Conservation (phyloP, 495 filamentous ascomycete genomes). For the Tuber melanosporum region DNA sequence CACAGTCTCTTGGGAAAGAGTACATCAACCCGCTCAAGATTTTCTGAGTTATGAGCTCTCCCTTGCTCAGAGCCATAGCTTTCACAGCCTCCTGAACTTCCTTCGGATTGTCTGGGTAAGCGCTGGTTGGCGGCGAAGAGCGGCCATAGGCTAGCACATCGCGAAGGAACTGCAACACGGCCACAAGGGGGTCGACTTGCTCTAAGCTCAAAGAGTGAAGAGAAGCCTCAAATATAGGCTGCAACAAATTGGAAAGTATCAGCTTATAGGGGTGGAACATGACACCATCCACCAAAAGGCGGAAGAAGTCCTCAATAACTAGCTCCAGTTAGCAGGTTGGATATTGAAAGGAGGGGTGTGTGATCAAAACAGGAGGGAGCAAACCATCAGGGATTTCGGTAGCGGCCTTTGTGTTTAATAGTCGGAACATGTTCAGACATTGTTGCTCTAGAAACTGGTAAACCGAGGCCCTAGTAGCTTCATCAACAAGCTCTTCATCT, state of each 20-base stretch:
- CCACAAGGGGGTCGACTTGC: constrained; percentile 81
- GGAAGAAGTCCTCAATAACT: constrained; percentile 99
- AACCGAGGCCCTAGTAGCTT: constrained; percentile 75
- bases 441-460: constrained; percentile 94
- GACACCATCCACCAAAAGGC: constrained; percentile 78
- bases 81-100: constrained; percentile 67
- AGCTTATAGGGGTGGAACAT: constrained; percentile 83
- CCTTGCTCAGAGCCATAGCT: constrained; percentile 61
- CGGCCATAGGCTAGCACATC: constrained; percentile 87
- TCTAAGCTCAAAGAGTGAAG: constrained; percentile 77
- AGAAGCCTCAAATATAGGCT: constrained; percentile 78
- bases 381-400: constrained; percentile 79
- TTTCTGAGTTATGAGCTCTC: constrained; percentile 73
- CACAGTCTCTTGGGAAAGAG: constrained; percentile 87
- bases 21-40: constrained; percentile 98
- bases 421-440: constrained; percentile 74
- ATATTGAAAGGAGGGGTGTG: constrained; percentile 1
- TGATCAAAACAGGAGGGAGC: constrained; percentile 28
- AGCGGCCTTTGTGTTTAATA: constrained; percentile 78
- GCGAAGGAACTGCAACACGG: constrained; percentile 86
- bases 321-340: constrained; percentile 16
- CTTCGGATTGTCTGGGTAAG: constrained; percentile 54
- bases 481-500: constrained; percentile 74
- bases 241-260: constrained; percentile 67
- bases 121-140: constrained; percentile 61